These are phyloP conservation scores for Coemansia biformis DNA, from an alignment of 192 early-diverging fungal genomes.

Conservation along the genomic window DNA sequence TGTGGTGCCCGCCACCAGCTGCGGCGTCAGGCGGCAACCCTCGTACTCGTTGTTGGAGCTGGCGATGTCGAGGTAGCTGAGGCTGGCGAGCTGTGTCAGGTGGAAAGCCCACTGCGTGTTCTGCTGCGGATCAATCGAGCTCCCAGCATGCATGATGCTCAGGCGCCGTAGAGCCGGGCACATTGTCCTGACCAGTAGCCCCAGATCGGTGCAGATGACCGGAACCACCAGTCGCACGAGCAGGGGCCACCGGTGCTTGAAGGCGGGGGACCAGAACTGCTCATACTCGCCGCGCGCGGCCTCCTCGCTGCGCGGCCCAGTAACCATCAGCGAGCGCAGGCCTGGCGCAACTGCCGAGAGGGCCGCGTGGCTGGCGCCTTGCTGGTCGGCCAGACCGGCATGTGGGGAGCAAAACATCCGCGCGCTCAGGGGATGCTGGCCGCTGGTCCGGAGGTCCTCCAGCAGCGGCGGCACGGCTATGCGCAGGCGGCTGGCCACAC, in stretches of 20 bases:
- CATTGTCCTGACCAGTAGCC: conserved; percentile 11
- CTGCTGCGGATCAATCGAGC: conserved; percentile 17
- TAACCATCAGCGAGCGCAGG: too few relatives aligned
- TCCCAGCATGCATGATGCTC: conserved; percentile 22
- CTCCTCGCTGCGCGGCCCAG: too few relatives aligned
- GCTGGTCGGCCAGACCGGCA: too few relatives aligned
- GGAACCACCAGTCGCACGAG: conserved; percentile 23
- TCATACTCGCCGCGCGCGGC: too few relatives aligned
- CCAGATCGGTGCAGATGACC: conserved; percentile 24
- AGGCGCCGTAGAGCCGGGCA: conserved; percentile 20
- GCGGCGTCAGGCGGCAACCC: conserved; percentile 25
- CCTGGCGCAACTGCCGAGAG: too few relatives aligned
- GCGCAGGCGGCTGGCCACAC: too few relatives aligned
- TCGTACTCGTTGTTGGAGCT: conserved; percentile 48
- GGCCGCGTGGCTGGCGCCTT: too few relatives aligned
- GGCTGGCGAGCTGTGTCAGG: conserved; percentile 10
- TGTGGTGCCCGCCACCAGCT: conserved; percentile 11
- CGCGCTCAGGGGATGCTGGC: too few relatives aligned
- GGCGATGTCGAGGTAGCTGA: conserved; percentile 33
- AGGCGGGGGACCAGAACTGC: too few relatives aligned
- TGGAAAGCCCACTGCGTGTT: conserved; percentile 30
- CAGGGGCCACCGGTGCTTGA: conserved; percentile 7
- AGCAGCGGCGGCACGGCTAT: too few relatives aligned
- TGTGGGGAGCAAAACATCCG: too few relatives aligned
- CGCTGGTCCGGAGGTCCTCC: too few relatives aligned